These are phyloP conservation scores for Allodekkera sacchari DNA, from an alignment of 805 yeast genomes.

Conservation along the genomic window DNA sequence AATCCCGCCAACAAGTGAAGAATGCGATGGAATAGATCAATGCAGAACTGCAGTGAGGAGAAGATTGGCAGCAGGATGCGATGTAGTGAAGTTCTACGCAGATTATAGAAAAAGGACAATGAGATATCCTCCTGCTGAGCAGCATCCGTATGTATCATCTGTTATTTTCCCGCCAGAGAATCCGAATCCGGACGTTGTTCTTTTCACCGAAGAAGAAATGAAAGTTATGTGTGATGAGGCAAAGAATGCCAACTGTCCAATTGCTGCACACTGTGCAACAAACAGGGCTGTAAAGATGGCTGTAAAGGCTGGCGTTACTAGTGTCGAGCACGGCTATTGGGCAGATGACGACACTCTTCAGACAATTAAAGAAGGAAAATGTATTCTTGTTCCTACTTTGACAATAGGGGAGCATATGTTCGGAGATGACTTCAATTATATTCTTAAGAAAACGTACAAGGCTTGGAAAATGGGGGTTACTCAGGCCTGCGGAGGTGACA, in stretches of 20 bases:
- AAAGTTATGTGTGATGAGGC: slow-evolving; percentile 19
- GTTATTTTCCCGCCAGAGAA: slow-evolving; percentile 18
- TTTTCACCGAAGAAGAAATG: slow-evolving; percentile 22
- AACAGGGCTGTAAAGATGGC: slow-evolving; percentile 21
- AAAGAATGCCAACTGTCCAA: slow-evolving; percentile 17
- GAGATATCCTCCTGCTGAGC: slow-evolving; percentile 20
- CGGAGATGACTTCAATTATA: slow-evolving; percentile 11
- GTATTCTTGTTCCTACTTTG: slow-evolving; percentile 20
- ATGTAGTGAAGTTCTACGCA: slow-evolving; percentile 20
- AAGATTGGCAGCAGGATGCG: slow-evolving; percentile 21
- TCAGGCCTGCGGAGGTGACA: slow-evolving; percentile 23
- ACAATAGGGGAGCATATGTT: slow-evolving; percentile 17
- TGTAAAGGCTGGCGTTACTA: slow-evolving; percentile 18
- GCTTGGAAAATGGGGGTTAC: slow-evolving; percentile 18
- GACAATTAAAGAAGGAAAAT: slow-evolving; percentile 11
- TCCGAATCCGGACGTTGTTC: slow-evolving; percentile 22
- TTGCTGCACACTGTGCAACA: slow-evolving; percentile 23
- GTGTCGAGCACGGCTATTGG: slow-evolving; percentile 22
- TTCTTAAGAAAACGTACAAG: slow-evolving; percentile 12
- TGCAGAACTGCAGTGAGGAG: slow-evolving; percentile 20
- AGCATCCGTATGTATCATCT: slow-evolving; percentile 21
- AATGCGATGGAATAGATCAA: slow-evolving; percentile 21
- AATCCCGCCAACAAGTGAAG: slow-evolving; percentile 17
- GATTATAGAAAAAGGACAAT: slow-evolving; percentile 21
- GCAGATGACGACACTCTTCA: slow-evolving; percentile 14